These are phyloP conservation scores for Daldinia bambusicola DNA, from an alignment of 495 filamentous ascomycete species.

Conservation along the genomic window DNA sequence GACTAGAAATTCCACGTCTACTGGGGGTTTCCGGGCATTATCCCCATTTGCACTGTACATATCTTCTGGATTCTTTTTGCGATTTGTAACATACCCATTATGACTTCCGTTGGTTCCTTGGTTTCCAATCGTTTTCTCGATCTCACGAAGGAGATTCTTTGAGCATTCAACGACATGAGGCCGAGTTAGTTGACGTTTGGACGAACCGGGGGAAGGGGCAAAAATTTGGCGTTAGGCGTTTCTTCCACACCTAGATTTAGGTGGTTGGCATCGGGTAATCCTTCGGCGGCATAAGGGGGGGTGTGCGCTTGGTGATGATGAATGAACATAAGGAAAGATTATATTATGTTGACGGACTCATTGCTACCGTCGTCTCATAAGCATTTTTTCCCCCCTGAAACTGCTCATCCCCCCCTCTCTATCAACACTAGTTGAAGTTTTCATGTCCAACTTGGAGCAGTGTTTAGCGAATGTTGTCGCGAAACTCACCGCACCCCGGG, in stretches of 20 bases:
- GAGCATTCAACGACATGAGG: conserved; percentile 43
- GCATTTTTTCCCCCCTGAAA: conserved; percentile 16
- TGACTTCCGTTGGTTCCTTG: conserved; percentile 42
- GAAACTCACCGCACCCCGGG: conserved; percentile 7
- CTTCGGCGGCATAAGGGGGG: conserved; percentile 33
- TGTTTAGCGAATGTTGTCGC: conserved; percentile 16
- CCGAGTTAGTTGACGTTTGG: conserved; percentile 40
- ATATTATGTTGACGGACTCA: conserved; percentile 11
- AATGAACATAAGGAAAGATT: conserved; percentile 28
- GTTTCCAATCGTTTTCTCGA: conserved; percentile 36
- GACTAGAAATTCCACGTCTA: conserved; percentile 11
- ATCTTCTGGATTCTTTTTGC: conserved; percentile 46
- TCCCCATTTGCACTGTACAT: conserved; percentile 47
- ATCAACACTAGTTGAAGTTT: conserved; percentile 19
- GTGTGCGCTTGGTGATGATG: conserved; percentile 31
- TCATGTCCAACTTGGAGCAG: conserved; percentile 6
- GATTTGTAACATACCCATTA: conserved; percentile 51
- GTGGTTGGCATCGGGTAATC: conserved; percentile 33
- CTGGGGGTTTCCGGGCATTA: conserved; percentile 3
- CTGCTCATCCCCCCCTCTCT: conserved; percentile 6
- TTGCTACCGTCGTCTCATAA: conserved; percentile 6
- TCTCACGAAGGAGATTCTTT: conserved; percentile 40
- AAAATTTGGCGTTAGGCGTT: conserved; percentile 48
- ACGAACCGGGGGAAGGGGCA: conserved; percentile 35
- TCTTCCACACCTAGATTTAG: conserved; percentile 33